A percentile compares a stretch with the other conserved stretches of the same genome.
phyloP scores from a whole-genome alignment of 768 basidiomycete genomes.

The Tremella yokohamensis region DNA sequence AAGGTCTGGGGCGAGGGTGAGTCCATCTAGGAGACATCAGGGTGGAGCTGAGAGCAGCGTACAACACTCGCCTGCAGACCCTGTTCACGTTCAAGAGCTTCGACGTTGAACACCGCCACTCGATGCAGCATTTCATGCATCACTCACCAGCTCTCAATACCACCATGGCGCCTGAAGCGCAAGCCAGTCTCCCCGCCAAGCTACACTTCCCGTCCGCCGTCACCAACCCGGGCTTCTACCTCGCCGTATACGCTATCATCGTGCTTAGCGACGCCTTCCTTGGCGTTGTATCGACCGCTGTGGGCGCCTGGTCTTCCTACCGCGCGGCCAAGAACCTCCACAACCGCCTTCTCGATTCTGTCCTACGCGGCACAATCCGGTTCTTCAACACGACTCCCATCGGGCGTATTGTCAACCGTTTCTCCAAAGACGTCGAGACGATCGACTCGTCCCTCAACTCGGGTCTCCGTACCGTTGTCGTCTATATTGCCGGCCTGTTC shows the following conservation, averaged over 20 bases:
- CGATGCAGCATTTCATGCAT: conserved; percentile 31
- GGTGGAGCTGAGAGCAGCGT: conserved; percentile 19
- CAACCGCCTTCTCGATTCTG: conserved; percentile 36
- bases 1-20: conserved; percentile 69
- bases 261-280: conserved; percentile 32
- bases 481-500: conserved; percentile 70
- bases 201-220: conserved; percentile 26
- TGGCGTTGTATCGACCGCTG: conserved; percentile 18
- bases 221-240: conserved; percentile 38
- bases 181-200: too few species aligned
- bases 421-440: conserved; percentile 75
- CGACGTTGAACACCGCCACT: conserved; percentile 5
- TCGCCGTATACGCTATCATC: conserved; percentile 34
- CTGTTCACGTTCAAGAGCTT: conserved; percentile 15
- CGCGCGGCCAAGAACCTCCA: conserved; percentile 39
- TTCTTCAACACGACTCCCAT: conserved; percentile 46
- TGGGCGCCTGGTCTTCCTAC: conserved; percentile 38
- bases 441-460: conserved; percentile 66
- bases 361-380: conserved; percentile 43
- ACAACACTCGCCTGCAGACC: conserved; percentile 16
- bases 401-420: conserved; percentile 83
- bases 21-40: neutral
- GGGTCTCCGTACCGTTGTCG: conserved; percentile 65
- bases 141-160: neutral
- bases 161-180: too few species aligned